Conservation (phyloP, 169 alveolate genomes). For the Neospora caninum region DNA sequence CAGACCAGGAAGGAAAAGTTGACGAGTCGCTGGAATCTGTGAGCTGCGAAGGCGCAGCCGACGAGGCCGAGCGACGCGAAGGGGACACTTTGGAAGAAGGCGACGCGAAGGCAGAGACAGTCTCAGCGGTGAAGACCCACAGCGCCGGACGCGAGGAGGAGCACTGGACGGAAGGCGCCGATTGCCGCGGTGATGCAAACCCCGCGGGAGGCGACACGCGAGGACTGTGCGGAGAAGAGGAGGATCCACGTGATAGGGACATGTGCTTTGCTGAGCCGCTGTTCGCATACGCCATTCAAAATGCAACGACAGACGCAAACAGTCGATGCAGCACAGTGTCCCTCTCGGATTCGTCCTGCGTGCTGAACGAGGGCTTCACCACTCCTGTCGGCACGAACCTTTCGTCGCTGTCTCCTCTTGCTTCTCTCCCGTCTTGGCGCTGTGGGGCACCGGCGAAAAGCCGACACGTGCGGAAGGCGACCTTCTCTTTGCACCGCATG, state of each 20-base stretch:
- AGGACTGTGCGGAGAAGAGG: too few species aligned
- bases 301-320: not conserved
- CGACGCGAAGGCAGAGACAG: not conserved
- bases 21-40: not conserved
- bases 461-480: not conserved
- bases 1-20: not conserved
- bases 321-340: not conserved
- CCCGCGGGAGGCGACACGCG: too few species aligned
- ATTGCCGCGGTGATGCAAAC: too few species aligned
- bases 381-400: not conserved
- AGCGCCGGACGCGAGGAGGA: too few species aligned
- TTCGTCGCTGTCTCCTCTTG: not conserved
- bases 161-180: too few species aligned
- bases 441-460: not conserved
- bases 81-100: not conserved
- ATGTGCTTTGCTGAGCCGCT: too few species aligned
- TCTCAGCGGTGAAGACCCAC: too few species aligned
- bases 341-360: not conserved
- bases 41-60: not conserved
- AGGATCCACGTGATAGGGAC: too few species aligned
- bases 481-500: not conserved
- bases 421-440: not conserved
- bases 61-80: not conserved
- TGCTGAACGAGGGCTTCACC: not conserved
- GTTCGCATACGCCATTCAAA: not conserved